Evolutionary conservation across 2,329 filamentous ascomycete species (phyloP), one percentile per base, ranked within the genome.

Genomic region (Penicillium sp.): DNA sequence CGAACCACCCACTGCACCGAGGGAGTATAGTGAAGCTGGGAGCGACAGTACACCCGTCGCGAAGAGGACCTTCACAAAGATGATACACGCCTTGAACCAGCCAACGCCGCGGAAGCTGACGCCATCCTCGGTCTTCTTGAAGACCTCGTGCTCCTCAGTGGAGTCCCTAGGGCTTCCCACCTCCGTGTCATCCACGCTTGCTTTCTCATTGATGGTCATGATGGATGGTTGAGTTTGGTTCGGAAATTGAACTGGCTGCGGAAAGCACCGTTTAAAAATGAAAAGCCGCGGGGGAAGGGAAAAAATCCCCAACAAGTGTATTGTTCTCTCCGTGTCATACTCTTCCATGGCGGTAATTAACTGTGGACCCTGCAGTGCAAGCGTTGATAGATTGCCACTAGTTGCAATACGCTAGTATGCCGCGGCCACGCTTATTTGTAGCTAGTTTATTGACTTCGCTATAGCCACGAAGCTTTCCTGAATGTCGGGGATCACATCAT

Each of bases 101-200:
- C 74, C 70, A 21, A 81, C 78, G 8, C 75, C 79, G 27, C 79
- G 71, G 53, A 80, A 80, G 52, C 80, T 72, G 16, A 80, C 77
- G 13, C 69, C 69, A 7, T 76, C 75, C 7, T 74, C 66, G 2
- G 69, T 69, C 27, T 72, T 72, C 62, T 78, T 76, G 64, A 80
- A 81, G 1, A 80, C 74, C 54, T 80, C 78, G 34, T 56, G 29
- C 35, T 61, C 58, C 34, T 64, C 56, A 10, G 34, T 35, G 3
- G 44, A 49, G 46, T 49, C 46, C 16, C 41, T 35, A 25, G 40
- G 32, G 15, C 41, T 52, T 38, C 50, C 50, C n/a, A 46, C 6
- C 50, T 52, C 50, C 25, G 50, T 34, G n/a, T 52, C 50, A 7
- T 39, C 3, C 9, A 38, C 50, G 3, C 13, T 39, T 18, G 34